Percentiles rank a stretch among this genome's conserved stretches.
Conservation (phyloP, 805 yeast genomes). For the Cyberlindnera suaveolens region DNA sequence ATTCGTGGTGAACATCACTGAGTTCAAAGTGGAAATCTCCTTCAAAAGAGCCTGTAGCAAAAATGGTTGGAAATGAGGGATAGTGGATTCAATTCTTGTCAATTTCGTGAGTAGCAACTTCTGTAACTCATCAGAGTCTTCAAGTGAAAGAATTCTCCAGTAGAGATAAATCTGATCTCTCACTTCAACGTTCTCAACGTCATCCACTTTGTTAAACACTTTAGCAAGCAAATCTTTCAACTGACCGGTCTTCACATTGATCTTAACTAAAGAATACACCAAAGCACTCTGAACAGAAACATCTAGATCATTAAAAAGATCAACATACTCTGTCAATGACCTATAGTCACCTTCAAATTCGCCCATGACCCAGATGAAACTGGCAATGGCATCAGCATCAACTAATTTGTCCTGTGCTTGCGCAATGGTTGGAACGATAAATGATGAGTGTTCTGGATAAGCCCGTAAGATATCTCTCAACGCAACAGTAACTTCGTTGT, state of each 20-base stretch:
- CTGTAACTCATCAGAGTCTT: constrained; percentile 30
- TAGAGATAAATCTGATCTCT: constrained; percentile 75
- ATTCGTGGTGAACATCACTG: constrained; percentile 85
- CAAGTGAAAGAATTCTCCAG: constrained; percentile 66
- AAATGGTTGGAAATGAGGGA: constrained; percentile 63
- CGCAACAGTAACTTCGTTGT: constrained; percentile 56
- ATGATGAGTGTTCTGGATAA: constrained; percentile 45
- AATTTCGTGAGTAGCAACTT: constrained; percentile 53
- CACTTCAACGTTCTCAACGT: constrained; percentile 67
- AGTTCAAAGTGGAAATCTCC: constrained; percentile 81
- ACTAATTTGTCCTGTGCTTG: constrained; percentile 41
- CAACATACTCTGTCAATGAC: constrained; percentile 39
- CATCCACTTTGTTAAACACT: constrained; percentile 58
- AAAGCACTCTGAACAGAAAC: constrained; percentile 53
- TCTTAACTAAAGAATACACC: constrained; percentile 57
- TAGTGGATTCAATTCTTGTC: constrained; percentile 68
- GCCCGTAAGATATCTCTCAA: constrained; percentile 63
- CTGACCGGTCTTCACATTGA: constrained; percentile 38
- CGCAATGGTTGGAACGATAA: constrained; percentile 50
- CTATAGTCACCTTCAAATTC: constrained; percentile 58
- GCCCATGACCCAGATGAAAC: constrained; percentile 65
- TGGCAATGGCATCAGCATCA: constrained; percentile 44
- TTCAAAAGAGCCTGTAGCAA: constrained; percentile 60
- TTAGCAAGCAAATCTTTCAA: constrained; percentile 43
- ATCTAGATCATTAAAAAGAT: constrained; percentile 52